A percentile compares a stretch with the other conserved stretches of the same genome.
Conservation (phyloP, 257 asterid genomes). For the Capsicum pubescens region DNA sequence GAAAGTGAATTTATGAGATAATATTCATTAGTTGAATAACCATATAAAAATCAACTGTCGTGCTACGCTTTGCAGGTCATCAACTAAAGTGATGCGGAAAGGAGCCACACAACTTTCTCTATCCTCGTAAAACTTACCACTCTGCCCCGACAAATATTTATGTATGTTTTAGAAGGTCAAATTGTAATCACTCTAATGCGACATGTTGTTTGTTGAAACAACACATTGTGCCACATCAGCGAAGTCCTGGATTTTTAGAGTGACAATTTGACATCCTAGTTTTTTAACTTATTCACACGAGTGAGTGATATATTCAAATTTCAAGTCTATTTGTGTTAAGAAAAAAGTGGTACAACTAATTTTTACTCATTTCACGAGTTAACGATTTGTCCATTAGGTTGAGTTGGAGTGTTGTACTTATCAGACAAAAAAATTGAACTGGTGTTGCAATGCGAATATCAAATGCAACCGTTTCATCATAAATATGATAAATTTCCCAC, state of each 20-base stretch:
- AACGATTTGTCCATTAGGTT: background rate
- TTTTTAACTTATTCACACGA: background rate
- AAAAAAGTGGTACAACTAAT: background rate
- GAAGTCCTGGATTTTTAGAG: background rate
- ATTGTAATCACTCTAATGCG: background rate
- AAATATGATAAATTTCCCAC: background rate
- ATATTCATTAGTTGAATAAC: too few relatives aligned
- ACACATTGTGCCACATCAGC: background rate
- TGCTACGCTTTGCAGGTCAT: background rate
- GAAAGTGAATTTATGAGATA: too few relatives aligned
- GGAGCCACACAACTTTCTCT: background rate
- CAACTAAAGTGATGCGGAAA: background rate
- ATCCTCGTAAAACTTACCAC: background rate
- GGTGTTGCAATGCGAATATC: background rate
- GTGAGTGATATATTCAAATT: slow-evolving; percentile 6
- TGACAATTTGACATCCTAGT: background rate
- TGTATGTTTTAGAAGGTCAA: background rate
- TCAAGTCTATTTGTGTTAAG: background rate
- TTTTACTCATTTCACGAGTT: slow-evolving; percentile 2
- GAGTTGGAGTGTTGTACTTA: background rate
- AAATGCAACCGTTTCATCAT: background rate
- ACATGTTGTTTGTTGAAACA: background rate
- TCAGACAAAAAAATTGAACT: background rate
- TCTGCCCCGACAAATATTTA: background rate
- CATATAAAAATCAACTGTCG: too few relatives aligned